These are phyloP conservation scores for Wickerhamia fluorescens DNA, from an alignment of 805 yeast species.

Conservation along the genomic window DNA sequence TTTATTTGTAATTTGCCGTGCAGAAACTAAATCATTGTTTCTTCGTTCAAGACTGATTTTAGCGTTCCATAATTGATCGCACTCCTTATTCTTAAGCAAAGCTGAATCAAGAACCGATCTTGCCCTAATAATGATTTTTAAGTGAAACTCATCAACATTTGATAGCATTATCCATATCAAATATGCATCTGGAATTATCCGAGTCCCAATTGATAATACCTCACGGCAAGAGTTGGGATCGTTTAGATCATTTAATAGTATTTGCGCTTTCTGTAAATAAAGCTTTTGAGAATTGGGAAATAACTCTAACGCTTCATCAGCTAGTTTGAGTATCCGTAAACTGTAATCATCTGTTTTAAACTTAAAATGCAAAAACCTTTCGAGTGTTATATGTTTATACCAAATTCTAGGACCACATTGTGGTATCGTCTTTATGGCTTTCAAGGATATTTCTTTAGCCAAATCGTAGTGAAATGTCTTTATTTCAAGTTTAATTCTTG, in stretches of 20 bases:
- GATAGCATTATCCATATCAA: constrained; percentile 53
- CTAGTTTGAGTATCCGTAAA: constrained; percentile 18
- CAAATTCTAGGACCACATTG: constrained; percentile 43
- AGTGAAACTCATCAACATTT: constrained; percentile 33
- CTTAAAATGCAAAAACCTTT: constrained; percentile 36
- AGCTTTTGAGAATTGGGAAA: constrained; percentile 49
- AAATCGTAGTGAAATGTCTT: constrained; percentile 31
- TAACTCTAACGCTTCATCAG: constrained; percentile 39
- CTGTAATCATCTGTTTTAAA: constrained; percentile 13
- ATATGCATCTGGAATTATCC: constrained; percentile 35
- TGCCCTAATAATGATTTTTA: constrained; percentile 46
- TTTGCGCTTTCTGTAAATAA: constrained; percentile 57
- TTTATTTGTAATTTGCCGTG: constrained; percentile 45
- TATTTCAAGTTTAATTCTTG: constrained; percentile 59
- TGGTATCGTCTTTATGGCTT: constrained; percentile 19
- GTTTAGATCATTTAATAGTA: constrained; percentile 27
- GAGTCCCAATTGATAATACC: constrained; percentile 42
- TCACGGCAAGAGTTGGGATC: constrained; percentile 39
- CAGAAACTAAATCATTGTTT: constrained; percentile 43
- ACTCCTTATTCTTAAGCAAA: constrained; percentile 33
- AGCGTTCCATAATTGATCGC: constrained; percentile 51
- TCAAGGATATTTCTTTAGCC: constrained; percentile 33
- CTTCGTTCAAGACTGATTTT: constrained; percentile 52
- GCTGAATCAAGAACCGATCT: constrained; percentile 71
- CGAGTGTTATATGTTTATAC: constrained; percentile 51